phyloP scores from a whole-genome alignment of 2,329 filamentous ascomycete genomes.

The Tolypocladium ophioglossoides region DNA sequence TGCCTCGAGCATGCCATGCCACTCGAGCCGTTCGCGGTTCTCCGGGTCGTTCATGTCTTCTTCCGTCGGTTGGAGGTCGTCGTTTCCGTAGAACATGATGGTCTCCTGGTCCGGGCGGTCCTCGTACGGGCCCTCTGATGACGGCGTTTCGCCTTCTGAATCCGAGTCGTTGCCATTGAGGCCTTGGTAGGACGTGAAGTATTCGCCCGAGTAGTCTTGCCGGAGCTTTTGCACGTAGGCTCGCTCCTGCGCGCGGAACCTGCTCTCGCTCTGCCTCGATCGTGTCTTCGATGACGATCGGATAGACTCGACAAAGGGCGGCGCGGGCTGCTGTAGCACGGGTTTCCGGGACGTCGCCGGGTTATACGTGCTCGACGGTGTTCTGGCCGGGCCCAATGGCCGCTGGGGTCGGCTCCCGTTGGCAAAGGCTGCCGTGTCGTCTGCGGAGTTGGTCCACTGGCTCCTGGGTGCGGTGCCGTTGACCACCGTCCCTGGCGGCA shows the following conservation, averaged over 20 bases:
- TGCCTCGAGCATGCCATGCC: conserved; percentile 95
- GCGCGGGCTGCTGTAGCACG: conserved; percentile 22
- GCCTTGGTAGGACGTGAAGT: conserved; percentile 58
- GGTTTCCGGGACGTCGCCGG: conserved; percentile 49
- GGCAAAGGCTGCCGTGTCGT: conserved; percentile 17
- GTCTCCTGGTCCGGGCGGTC: conserved; percentile 87
- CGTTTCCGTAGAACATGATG: conserved; percentile 84
- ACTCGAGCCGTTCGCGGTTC: conserved; percentile 85
- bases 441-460: conserved; percentile 23
- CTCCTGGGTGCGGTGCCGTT: conserved; percentile 29
- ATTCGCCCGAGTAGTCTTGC: conserved; percentile 55
- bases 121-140: conserved; percentile 73
- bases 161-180: conserved; percentile 67
- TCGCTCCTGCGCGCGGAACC: conserved; percentile 61
- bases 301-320: conserved; percentile 30
- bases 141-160: conserved; percentile 82
- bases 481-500: conserved; percentile 25
- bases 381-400: conserved; percentile 58
- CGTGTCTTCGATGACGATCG: conserved; percentile 44
- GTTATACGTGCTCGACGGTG: conserved; percentile 72
- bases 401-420: conserved; percentile 44
- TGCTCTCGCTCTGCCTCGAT: conserved; percentile 31
- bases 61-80: conserved; percentile 76
- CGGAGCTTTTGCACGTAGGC: conserved; percentile 89
- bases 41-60: conserved; percentile 84